A percentile compares a stretch with the other conserved stretches of the same genome.
Conservation (phyloP, 176 grass and related monocot genomes). For the Lolium rigidum region DNA sequence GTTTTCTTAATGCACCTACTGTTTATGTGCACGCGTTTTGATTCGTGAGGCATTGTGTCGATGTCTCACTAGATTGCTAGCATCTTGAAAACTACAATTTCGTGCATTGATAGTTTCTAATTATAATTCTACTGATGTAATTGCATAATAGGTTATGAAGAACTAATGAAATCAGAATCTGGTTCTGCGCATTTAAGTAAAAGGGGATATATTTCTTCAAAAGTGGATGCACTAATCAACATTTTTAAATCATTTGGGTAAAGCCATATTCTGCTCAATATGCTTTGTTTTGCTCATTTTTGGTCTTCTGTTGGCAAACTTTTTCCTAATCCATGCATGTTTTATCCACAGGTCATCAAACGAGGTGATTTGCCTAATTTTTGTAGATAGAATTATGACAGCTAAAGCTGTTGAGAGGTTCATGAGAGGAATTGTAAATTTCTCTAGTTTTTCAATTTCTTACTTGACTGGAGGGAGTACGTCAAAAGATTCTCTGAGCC, state of each 20-base stretch:
- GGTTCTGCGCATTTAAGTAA: constrained; percentile 58
- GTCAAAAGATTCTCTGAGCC: constrained; percentile 77
- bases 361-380: constrained; percentile 84
- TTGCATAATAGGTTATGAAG: constrained; percentile 58
- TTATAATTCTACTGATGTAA: constrained; percentile 24
- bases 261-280: constrained; percentile 26
- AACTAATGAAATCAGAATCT: constrained; percentile 74
- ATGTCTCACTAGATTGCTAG: constrained; percentile 23
- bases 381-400: constrained; percentile 94
- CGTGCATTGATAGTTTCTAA: constrained; percentile 15
- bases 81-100: constrained; percentile 32
- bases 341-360: constrained; percentile 63
- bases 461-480: constrained; percentile 86
- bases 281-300: constrained; percentile 30
- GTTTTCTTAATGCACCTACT: neutral
- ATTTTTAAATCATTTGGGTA: constrained; percentile 91
- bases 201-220: constrained; percentile 80
- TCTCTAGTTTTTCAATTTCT: constrained; percentile 78
- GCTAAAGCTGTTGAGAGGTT: constrained; percentile 81
- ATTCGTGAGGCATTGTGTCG: constrained; percentile 21
- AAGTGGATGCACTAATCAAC: constrained; percentile 74
- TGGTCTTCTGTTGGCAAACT: constrained; percentile 2
- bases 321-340: neutral
- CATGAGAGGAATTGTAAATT: constrained; percentile 74
- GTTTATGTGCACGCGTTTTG: constrained; percentile 8